Evolutionary conservation across 139 green algal genomes (phyloP).

Genomic region (Picochlorum sp.): DNA sequence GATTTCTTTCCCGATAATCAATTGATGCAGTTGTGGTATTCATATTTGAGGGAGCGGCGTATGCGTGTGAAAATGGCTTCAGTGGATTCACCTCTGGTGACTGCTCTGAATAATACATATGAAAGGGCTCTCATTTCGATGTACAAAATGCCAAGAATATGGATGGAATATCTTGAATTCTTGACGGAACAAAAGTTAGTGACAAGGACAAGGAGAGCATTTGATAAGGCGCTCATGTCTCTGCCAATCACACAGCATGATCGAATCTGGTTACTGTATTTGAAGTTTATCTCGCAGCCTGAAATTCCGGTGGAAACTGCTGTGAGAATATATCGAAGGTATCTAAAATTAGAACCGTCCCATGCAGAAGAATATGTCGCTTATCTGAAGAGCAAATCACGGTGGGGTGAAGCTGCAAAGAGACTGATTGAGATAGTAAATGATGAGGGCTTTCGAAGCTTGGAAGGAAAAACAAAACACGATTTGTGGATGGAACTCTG

Average conservation of each 20-base stretch:
- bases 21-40: conserved; percentile 70
- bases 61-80: conserved; percentile 49
- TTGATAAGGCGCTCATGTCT: conserved; percentile 81
- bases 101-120: conserved; percentile 80
- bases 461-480: conserved; percentile 92
- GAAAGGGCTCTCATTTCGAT: conserved; percentile 92
- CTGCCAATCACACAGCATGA: conserved; percentile 97
- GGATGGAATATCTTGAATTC: conserved; percentile 83
- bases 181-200: conserved; percentile 61
- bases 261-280: conserved; percentile 86
- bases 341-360: conserved; percentile 90
- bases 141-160: conserved; percentile 96
- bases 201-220: conserved; percentile 64
- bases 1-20: not conserved
- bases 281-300: conserved; percentile 32
- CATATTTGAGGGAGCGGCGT: conserved; percentile 76
- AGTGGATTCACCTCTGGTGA: conserved; percentile 34
- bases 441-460: conserved; percentile 80
- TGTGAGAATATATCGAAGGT: conserved; percentile 87
- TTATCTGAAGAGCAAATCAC: conserved; percentile 66
- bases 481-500: conserved; percentile 97
- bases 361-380: conserved; percentile 94
- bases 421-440: conserved; percentile 70
- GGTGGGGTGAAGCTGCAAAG: conserved; percentile 69
- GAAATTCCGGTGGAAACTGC: conserved; percentile 87